Base-by-base conservation (phyloP, 768 basidiomycete species). In the Mycena belliarum region DNA sequence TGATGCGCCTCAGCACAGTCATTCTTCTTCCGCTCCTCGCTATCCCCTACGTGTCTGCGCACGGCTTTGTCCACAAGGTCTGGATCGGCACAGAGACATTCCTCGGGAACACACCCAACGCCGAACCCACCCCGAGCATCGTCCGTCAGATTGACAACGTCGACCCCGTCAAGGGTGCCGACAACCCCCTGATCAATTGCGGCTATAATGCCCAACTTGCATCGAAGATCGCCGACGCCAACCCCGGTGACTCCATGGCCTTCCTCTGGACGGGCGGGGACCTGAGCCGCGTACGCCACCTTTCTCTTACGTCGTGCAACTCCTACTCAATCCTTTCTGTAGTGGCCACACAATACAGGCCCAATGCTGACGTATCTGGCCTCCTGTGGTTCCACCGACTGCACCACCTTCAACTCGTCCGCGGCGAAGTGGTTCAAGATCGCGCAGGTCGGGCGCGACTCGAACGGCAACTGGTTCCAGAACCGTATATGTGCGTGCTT, bases 201-300 rank as follows among this genome's bases (percentile, higher is more conserved):
- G 89, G 89, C 12, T 72, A 75, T 20, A 71, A 77, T 32, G 81
- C 86, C 4, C 70, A 76, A 46, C 69, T 74, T 2, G 88, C 84
- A 0, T 58, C 76, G 6, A 71, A 81, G 33, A 76, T 82, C 45
- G 84, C 79, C 4, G 64, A 78, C 42, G 87, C 81, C 20, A 84
- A 83, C 55, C 84, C 88, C 1, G 87, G 86, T 9, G 83, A 82
- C 67, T 57, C 60, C 1, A 54, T 89, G 14, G 71, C 75, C 8
- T 81, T 89, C 62, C 69, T 77, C 59, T 90, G 88, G 88, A 68
- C 63, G n/a, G 83, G 74, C 46, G 82, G 78, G 2, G 70, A 63
- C 42, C 55, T 63, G 18, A 63, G 62, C 32, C 16, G 18, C 5
- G 62, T 63, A 41, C 57, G 62, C 35, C 51, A 32, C 49, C 33